Base-by-base conservation (phyloP, 2,329 filamentous ascomycete species). In the Dendrostoma leiphaemia region DNA sequence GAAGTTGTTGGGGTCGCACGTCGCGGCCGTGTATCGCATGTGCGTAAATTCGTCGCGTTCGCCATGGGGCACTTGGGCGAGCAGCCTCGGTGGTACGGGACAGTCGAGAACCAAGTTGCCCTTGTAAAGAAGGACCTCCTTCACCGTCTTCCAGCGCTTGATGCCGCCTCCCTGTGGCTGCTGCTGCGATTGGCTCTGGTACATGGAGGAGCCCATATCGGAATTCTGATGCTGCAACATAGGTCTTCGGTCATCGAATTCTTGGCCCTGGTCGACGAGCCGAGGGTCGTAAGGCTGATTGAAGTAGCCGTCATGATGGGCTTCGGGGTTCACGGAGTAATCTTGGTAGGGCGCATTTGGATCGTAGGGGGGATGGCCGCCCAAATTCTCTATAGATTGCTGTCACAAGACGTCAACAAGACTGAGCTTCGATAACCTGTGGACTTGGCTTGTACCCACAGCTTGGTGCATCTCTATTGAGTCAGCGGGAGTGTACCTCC, bases 71-170 rank as follows among this genome's bases (percentile, higher is more conserved):
- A 97, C 84, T 67, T 96, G 90, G 66, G 88, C 92, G 41, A 99
- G 76, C 40, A 99, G 77, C 64, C 87, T 84, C 0, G 94, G 93
- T 0, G 94, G 93, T 54, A 99, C 90, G 0, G 94, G 94, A 68
- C 94, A 99, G 71, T 99, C 94, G 3, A 99, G 85, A 34, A 99
- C 92, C 64, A 99, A 82, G 72, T 99, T 99, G 60, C 94, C 94
- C 62, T 95, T 88, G 78, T 96, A 99, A 50, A 99, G 74, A 64
- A 95, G 86, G n/a, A 99, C 93, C 75, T 97, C 91, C 74, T 97
- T 99, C 46, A 99, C 93, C 0, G 94, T 99, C 79, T 97, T 99
- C 90, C 91, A 97, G 69, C 94, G 83, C 70, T 90, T 88, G 62
- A 97, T 85, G 4, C 81, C 59, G 76, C 81, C 53, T 78, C 82